A percentile compares a stretch with the other conserved stretches of the same genome.
Evolutionary conservation across 2,329 filamentous ascomycete species (phyloP).

Genomic region (Dactylella cylindrospora): DNA sequence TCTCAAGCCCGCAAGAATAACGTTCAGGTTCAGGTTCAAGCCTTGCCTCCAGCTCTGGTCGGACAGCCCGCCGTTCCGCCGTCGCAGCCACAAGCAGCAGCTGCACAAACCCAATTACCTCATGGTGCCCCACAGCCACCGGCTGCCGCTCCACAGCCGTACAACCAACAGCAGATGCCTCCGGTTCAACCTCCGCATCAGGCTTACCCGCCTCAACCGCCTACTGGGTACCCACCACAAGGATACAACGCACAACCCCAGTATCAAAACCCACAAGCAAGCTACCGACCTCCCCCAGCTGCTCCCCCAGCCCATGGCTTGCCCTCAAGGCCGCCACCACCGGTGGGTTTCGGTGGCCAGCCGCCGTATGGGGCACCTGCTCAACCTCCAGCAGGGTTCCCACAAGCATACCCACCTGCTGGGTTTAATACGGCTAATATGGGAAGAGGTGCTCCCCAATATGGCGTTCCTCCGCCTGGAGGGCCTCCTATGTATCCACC

Average conservation of each 20-base stretch:
- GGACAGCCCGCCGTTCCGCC: conserved; percentile 50
- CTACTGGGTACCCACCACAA: conserved; percentile 37
- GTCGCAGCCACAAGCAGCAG: conserved; percentile 48
- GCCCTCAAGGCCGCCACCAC: conserved; percentile 47
- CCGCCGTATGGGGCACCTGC: conserved; percentile 57
- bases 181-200: conserved; percentile 21
- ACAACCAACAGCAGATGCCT: conserved; percentile 34
- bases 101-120: conserved; percentile 54
- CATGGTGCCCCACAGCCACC: conserved; percentile 51
- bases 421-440: conserved; percentile 29
- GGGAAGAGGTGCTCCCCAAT: conserved; percentile 30
- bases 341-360: conserved; percentile 46
- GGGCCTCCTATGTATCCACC: conserved; percentile 40
- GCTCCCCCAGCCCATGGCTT: conserved; percentile 47
- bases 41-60: conserved; percentile 73
- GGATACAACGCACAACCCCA: conserved; percentile 19
- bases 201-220: conserved; percentile 47
- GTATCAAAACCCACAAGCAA: conserved; percentile 45
- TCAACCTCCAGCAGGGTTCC: conserved; percentile 58
- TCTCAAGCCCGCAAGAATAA: conserved; percentile 93
- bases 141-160: conserved; percentile 28
- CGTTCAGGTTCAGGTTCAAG: conserved; percentile 76
- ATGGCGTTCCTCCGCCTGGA: conserved; percentile 32
- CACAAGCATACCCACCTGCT: conserved; percentile 28
- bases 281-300: conserved; percentile 45